Percentiles rank a stretch among this genome's conserved stretches.
Evolutionary conservation across 1,284 basidiomycete species (phyloP).

Genomic region (Exsudoporus floridanus): DNA sequence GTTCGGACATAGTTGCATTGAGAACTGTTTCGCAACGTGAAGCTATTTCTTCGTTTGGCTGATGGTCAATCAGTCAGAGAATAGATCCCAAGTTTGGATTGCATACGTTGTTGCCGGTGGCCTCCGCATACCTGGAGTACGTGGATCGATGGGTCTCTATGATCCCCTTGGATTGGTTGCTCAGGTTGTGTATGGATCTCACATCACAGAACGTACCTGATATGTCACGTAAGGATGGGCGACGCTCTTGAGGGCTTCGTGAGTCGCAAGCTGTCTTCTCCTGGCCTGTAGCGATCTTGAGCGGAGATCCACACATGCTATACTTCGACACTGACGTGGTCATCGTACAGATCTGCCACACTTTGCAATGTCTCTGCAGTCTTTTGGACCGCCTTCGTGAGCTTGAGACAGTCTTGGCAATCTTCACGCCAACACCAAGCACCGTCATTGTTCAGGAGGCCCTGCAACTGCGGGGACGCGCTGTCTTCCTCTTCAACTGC

Average conservation of each 20-base stretch:
- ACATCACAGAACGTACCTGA: constrained; percentile 43
- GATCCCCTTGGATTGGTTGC: constrained; percentile 48
- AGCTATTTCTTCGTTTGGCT: constrained; percentile 66
- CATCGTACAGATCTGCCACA: constrained; percentile 76
- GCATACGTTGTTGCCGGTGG: constrained; percentile 42
- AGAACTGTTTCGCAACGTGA: constrained; percentile 83
- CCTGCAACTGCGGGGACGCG: constrained; percentile 35
- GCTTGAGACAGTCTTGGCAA: constrained; percentile 69
- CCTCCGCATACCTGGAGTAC: constrained; percentile 60
- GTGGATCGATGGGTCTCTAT: constrained; percentile 72
- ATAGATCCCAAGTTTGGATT: not conserved
- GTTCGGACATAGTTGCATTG: constrained; percentile 85
- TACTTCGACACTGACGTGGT: constrained; percentile 53
- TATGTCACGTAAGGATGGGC: constrained; percentile 74
- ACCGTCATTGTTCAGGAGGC: constrained; percentile 66
- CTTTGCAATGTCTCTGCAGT: constrained; percentile 72
- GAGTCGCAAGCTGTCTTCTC: constrained; percentile 65
- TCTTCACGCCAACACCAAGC: constrained; percentile 86
- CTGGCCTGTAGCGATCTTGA: constrained; percentile 53
- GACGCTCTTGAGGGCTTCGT: constrained; percentile 73
- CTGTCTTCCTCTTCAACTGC: constrained; percentile 51
- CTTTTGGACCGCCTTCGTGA: constrained; percentile 79
- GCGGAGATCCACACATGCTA: not conserved
- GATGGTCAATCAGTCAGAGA: constrained; percentile 8
- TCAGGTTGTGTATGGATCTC: not conserved